Conservation (phyloP, 2,329 filamentous ascomycete genomes). For the Diaporthe sp. region DNA sequence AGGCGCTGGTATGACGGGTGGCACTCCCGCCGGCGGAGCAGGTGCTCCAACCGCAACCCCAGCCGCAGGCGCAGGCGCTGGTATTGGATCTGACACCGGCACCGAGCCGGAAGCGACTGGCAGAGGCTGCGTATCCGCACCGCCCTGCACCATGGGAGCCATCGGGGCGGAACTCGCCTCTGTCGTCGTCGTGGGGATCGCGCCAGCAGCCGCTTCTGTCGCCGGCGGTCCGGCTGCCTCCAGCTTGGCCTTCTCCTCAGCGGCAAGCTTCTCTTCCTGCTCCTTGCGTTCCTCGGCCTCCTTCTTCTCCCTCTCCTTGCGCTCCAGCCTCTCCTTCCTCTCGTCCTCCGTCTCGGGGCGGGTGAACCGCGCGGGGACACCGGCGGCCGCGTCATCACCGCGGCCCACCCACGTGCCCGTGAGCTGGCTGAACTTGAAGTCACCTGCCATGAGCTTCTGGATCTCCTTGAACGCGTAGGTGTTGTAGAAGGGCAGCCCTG, state of each 20-base stretch:
- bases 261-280: conserved; percentile 19
- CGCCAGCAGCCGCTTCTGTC: not conserved
- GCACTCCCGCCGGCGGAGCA: conserved; percentile 33
- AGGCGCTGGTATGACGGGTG: conserved; percentile 31
- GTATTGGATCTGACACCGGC: not conserved
- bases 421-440: conserved; percentile 85
- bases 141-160: conserved; percentile 4
- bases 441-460: conserved; percentile 77
- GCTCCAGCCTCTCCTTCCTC: conserved; percentile 40
- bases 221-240: not conserved
- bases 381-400: conserved; percentile 71
- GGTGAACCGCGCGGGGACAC: conserved; percentile 84
- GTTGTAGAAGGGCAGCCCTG: conserved; percentile 85
- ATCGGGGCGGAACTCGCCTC: not conserved
- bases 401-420: conserved; percentile 86
- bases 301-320: conserved; percentile 35
- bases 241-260: conserved; percentile 23
- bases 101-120: not conserved
- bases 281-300: conserved; percentile 28
- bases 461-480: conserved; percentile 85
- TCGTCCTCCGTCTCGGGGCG: conserved; percentile 38
- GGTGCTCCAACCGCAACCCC: not conserved
- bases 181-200: not conserved
- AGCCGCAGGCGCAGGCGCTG: not conserved
- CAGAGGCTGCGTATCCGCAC: not conserved